A percentile compares a stretch with the other conserved stretches of the same genome.
Evolutionary conservation across 371 early-diverging fungal genomes (phyloP).

Genomic region (Nosema muscidifuracis): DNA sequence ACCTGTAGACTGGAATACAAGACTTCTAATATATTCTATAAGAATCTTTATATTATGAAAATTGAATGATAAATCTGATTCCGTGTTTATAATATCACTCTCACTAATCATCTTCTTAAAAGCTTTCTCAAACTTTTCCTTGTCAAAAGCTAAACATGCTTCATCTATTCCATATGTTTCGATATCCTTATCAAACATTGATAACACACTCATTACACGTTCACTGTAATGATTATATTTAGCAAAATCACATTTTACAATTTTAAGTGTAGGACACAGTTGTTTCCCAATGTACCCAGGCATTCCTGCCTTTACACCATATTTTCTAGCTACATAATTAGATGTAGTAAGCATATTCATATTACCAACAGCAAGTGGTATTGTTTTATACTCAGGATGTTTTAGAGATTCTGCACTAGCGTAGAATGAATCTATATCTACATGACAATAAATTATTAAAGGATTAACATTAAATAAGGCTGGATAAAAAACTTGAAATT

Average conservation of each 20-base stretch:
- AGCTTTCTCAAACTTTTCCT: conserved; percentile 31
- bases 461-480: conserved; percentile 18
- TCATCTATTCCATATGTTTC: conserved; percentile 57
- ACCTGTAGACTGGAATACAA: conserved; percentile 23
- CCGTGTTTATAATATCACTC: no score
- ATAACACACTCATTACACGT: conserved; percentile 39
- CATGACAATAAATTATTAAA: conserved; percentile 63
- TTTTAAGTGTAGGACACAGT: conserved; percentile 66
- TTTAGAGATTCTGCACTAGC: conserved; percentile 70
- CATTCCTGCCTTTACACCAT: conserved; percentile 71
- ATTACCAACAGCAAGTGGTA: conserved; percentile 56
- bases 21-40: conserved; percentile 31
- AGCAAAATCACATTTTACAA: conserved; percentile 71
- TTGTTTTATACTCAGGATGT: conserved; percentile 66
- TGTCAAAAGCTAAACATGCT: conserved; percentile 37
- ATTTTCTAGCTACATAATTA: conserved; percentile 71
- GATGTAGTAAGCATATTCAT: conserved; percentile 66
- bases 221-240: conserved; percentile 65
- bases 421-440: conserved; percentile 86
- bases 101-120: not conserved
- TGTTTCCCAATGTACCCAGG: conserved; percentile 65
- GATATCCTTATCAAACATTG: conserved; percentile 33
- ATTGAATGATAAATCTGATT: not conserved
- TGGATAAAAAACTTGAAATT: conserved; percentile 27
- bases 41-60: conserved; percentile 17